Percentiles rank a stretch among this genome's conserved stretches.
Evolutionary conservation across 1,284 basidiomycete genomes (phyloP).

Genomic region (Hemileia vastatrix): DNA sequence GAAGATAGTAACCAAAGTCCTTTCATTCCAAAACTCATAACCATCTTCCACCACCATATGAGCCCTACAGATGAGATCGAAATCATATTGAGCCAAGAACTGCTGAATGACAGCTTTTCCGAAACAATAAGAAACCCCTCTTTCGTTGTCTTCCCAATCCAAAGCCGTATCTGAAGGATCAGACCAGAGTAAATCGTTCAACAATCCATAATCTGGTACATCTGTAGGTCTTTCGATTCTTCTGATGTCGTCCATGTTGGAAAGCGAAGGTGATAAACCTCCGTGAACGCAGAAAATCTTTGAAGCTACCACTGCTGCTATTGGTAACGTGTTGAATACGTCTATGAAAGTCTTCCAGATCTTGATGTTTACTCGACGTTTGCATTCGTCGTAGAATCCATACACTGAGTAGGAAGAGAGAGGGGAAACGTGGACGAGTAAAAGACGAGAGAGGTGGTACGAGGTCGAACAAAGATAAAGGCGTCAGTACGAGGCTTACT

Average conservation of each 20-base stretch:
- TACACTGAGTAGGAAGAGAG: slow-evolving; percentile 57
- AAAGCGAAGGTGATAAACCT: slow-evolving; percentile 90
- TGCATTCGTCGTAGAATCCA: slow-evolving; percentile 99
- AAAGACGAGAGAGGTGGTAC: slow-evolving; percentile 16
- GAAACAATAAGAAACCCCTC: slow-evolving; percentile 99
- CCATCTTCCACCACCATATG: slow-evolving; percentile 98
- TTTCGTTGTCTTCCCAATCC: slow-evolving; percentile 99
- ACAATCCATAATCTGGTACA: slow-evolving; percentile 95
- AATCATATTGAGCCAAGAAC: slow-evolving; percentile 73
- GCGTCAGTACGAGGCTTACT: background rate
- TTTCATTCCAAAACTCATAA: slow-evolving; percentile 99
- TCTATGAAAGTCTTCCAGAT: slow-evolving; percentile 99
- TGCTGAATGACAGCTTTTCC: slow-evolving; percentile 96
- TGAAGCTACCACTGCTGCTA: slow-evolving; percentile 94
- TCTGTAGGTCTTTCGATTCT: slow-evolving; percentile 96
- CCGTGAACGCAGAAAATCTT: slow-evolving; percentile 99
- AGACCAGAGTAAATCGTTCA: slow-evolving; percentile 97
- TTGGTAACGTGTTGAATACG: slow-evolving; percentile 97
- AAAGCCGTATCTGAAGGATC: slow-evolving; percentile 95
- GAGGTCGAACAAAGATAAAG: background rate
- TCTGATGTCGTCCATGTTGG: slow-evolving; percentile 98
- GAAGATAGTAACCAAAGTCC: slow-evolving; percentile 96
- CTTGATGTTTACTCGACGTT: slow-evolving; percentile 98
- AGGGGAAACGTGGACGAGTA: slow-evolving; percentile 13
- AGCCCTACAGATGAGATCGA: slow-evolving; percentile 98